Base-by-base conservation (phyloP, 768 basidiomycete species). In the Tulasnella sp. region DNA sequence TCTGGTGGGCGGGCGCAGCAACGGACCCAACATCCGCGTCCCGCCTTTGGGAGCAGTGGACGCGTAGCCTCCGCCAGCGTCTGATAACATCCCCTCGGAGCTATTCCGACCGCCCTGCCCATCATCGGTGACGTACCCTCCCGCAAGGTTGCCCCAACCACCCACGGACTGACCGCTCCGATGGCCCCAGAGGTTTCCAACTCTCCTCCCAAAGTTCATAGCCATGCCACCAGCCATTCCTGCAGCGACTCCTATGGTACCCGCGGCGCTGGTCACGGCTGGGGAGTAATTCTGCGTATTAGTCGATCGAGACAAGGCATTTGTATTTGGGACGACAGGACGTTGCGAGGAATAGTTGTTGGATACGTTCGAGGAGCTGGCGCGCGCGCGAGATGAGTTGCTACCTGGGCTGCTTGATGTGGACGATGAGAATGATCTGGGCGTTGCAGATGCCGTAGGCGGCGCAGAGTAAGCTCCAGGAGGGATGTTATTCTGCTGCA, bases 141-240 rank as follows among this genome's bases (percentile, higher is more conserved):
- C 51, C 50, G 50, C 8, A 9, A 48, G 25, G 1, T 27, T 42
- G 11, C 41, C 30, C 49, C 59, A 51, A 17, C 30, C 24, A 12
- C 41, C 59, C 11, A 19, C 11, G 1, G 49, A 48, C 34, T 44
- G 49, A 30, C 27, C 24, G 29, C 21, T 53, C n/a, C 59, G 59
- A 41, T 53, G 59, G n/a, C 49, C 43, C 56, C 25, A 60, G 5
- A 62, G 60, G 42, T 54, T 60, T 22, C 50, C 61, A 29, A 62
- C 42, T 22, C 41, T 62, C 42, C 59, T 54, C 15, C 61, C 61
- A 24, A 62, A 49, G 10, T 62, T 29, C 25, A 51, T 41, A 25
- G 58, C 55, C 60, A 56, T 56, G 0, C 49, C 60, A 30, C 60
- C 55, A 46, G 21, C 21, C 19, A 19, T 11, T 19, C 27, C 21